Conservation (phyloP, 805 yeast species). For the Candida ipomoeae region DNA sequence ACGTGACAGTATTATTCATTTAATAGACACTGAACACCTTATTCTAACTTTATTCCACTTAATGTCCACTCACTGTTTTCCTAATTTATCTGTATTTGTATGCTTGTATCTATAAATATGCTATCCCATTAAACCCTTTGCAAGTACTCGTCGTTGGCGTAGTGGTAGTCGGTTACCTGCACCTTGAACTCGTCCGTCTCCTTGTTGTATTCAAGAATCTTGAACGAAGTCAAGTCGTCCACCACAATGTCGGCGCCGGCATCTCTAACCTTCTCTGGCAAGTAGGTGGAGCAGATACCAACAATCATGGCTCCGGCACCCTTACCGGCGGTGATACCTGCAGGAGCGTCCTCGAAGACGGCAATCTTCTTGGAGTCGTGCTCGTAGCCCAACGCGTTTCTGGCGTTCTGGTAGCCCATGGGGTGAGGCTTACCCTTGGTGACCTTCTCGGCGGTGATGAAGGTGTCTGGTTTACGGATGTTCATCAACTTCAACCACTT, state of each 20-base stretch:
- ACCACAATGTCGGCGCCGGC: conserved; percentile 84
- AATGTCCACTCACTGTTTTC: no score
- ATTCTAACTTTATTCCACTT: no score
- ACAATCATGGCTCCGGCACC: conserved; percentile 79
- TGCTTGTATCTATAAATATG: conserved; percentile 3
- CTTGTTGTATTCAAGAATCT: conserved; percentile 49
- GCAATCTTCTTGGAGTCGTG: conserved; percentile 40
- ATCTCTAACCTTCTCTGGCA: conserved; percentile 59
- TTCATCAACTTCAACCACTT: conserved; percentile 70
- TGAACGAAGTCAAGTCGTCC: conserved; percentile 61
- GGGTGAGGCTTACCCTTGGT: conserved; percentile 83
- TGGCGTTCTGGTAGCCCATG: conserved; percentile 68
- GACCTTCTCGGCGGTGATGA: conserved; percentile 80
- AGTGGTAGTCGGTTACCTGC: conserved; percentile 37
- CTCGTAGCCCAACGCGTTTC: conserved; percentile 42
- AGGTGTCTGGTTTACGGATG: conserved; percentile 61
- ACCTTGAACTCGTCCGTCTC: conserved; percentile 43
- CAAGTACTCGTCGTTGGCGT: conserved; percentile 40
- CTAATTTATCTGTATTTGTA: neutral
- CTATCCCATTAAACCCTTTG: conserved; percentile 14
- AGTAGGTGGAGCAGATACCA: conserved; percentile 80
- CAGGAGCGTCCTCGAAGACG: conserved; percentile 87
- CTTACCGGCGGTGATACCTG: conserved; percentile 80
- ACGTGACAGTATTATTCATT: no score
- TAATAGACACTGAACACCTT: no score